These are phyloP conservation scores for Acanthamoeba healyi DNA, from an alignment of 208 protist genomes.

Conservation along the genomic window DNA sequence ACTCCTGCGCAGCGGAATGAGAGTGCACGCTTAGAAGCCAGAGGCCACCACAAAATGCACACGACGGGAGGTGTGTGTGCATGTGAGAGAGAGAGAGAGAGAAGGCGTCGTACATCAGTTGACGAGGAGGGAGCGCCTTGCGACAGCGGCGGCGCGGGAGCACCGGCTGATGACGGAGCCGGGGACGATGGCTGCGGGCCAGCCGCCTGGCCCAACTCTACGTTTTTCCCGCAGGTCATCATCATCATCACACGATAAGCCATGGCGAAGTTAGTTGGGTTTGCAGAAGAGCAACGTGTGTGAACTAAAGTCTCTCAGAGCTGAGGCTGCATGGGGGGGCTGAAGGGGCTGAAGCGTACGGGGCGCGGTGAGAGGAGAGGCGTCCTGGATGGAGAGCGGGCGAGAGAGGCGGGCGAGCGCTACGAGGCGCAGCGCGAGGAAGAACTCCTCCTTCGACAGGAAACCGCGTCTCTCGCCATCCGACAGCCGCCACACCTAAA, in stretches of 20 bases:
- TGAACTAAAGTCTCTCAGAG: too few species aligned
- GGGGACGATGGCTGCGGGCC: background rate
- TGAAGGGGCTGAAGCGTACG: background rate
- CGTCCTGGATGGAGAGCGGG: conserved; percentile 44
- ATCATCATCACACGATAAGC: too few species aligned
- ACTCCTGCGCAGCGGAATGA: too few species aligned
- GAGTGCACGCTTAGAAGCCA: too few species aligned
- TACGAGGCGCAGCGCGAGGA: conserved; percentile 63
- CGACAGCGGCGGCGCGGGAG: conserved; percentile 8
- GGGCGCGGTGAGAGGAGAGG: conserved; percentile 10
- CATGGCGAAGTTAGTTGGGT: too few species aligned
- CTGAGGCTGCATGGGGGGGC: background rate
- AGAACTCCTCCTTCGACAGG: conserved; percentile 64
- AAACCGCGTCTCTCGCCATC: conserved; percentile 31
- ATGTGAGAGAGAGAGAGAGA: background rate
- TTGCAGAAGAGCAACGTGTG: too few species aligned
- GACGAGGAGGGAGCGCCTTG: background rate
- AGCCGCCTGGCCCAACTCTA: background rate
- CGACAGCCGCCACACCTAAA: conserved; percentile 44
- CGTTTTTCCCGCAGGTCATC: too few species aligned
- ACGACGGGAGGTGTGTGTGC: background rate
- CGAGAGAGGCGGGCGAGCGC: conserved; percentile 50
- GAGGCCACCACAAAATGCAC: background rate
- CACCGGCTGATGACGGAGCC: background rate
- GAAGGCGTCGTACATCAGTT: background rate